A percentile compares a stretch with the other conserved stretches of the same genome.
phyloP scores from a whole-genome alignment of 306 rosid genomes.

The Luffa aegyptiaca region DNA sequence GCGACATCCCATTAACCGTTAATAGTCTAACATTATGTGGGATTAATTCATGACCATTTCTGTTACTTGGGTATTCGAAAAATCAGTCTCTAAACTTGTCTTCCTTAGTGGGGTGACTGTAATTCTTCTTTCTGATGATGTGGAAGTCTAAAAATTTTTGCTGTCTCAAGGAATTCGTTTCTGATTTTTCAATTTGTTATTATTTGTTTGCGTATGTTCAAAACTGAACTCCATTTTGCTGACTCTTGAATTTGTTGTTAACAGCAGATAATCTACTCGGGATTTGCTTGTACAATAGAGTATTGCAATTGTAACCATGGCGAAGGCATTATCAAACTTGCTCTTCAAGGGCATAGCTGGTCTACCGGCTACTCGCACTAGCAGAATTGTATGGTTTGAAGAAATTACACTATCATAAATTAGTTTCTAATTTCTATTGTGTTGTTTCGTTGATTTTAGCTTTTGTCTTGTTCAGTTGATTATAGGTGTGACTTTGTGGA shows the following conservation, averaged over 20 bases:
- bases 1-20: background rate
- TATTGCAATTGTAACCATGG: conserved; percentile 14
- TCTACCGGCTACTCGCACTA: conserved; percentile 19
- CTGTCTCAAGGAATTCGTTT: background rate
- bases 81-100: background rate
- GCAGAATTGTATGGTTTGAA: conserved; percentile 20
- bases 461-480: background rate
- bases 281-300: background rate
- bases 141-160: background rate
- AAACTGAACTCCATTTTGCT: background rate
- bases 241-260: background rate
- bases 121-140: background rate
- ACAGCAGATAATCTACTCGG: background rate
- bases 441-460: background rate
- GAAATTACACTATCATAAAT: background rate
- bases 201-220: background rate
- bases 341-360: conserved; percentile 25
- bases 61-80: background rate
- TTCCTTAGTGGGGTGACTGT: background rate
- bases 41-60: background rate
- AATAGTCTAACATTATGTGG: background rate
- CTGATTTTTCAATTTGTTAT: background rate
- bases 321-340: conserved; percentile 27
- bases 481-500: background rate
- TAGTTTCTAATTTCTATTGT: background rate